A percentile compares a stretch with the other conserved stretches of the same genome.
These are phyloP conservation scores for Phyllostachys edulis DNA, from an alignment of 176 grass and related monocot genomes.

Conservation along the genomic window DNA sequence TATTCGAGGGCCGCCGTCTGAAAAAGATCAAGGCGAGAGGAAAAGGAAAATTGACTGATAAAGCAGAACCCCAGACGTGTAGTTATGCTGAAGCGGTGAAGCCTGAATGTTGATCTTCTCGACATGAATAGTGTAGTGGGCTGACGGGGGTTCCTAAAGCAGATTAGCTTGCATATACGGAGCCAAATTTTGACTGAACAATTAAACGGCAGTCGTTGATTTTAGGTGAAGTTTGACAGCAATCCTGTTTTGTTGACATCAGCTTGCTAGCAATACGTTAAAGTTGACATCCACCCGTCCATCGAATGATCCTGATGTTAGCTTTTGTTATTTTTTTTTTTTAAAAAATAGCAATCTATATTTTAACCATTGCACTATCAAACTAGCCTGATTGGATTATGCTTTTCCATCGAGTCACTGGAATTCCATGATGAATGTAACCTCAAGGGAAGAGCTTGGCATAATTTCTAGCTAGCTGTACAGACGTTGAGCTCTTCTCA, in stretches of 20 bases:
- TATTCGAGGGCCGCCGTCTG: conserved; percentile 40
- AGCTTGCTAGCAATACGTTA: background rate
- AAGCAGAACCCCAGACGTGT: conserved; percentile 10
- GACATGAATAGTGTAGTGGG: conserved; percentile 38
- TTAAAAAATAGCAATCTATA: background rate
- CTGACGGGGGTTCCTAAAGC: conserved; percentile 26
- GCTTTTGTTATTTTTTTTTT: background rate
- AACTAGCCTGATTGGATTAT: background rate
- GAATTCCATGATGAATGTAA: conserved; percentile 15
- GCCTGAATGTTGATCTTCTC: conserved; percentile 28
- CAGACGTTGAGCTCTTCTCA: background rate
- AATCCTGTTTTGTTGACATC: conserved; percentile 10
- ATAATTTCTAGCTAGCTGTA: background rate
- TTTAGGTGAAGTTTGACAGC: conserved; percentile 16
- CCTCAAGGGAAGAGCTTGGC: background rate
- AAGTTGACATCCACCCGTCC: background rate
- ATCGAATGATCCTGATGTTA: background rate
- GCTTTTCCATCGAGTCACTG: background rate
- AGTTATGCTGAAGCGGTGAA: conserved; percentile 9
- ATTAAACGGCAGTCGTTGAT: background rate
- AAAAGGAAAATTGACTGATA: conserved; percentile 29
- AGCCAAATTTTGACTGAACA: conserved; percentile 34
- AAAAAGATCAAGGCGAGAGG: conserved; percentile 35
- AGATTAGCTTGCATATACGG: conserved; percentile 23
- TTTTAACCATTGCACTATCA: background rate